Percentiles rank a stretch among this genome's conserved stretches.
Conservation (phyloP, 139 green algal species). For the Ettlia oleoabundans region DNA sequence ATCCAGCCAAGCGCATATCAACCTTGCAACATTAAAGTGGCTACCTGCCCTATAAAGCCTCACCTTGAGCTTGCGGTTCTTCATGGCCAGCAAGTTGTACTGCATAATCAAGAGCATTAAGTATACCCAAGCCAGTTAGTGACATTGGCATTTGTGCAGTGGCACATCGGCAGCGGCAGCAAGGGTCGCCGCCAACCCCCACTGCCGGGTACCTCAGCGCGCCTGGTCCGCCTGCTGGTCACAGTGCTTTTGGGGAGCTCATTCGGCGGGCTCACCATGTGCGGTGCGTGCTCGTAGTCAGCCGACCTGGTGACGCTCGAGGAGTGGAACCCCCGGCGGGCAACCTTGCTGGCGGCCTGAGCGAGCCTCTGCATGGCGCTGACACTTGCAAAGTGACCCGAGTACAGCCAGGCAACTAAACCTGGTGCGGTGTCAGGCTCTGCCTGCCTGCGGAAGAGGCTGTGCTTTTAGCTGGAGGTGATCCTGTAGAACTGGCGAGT, state of each 20-base stretch:
- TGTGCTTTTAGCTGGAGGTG: too few relatives aligned
- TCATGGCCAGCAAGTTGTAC: conserved; percentile 27
- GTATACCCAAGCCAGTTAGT: not conserved
- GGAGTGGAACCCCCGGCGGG: not conserved
- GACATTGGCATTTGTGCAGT: not conserved
- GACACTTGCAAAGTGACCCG: too few relatives aligned
- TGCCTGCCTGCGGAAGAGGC: too few relatives aligned
- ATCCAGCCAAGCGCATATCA: too few relatives aligned
- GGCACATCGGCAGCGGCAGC: not conserved
- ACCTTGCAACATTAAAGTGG: too few relatives aligned
- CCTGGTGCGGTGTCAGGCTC: too few relatives aligned
- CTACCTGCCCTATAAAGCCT: not conserved
- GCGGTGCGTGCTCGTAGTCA: not conserved
- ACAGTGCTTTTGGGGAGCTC: not conserved
- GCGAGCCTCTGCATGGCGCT: not conserved
- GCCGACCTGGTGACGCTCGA: not conserved
- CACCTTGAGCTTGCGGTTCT: conserved; percentile 35
- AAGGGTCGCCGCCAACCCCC: too few relatives aligned
- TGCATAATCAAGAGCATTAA: not conserved
- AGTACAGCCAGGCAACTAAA: too few relatives aligned
- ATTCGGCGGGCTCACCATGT: not conserved
- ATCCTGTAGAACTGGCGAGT: too few relatives aligned
- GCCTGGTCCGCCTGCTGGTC: not conserved
- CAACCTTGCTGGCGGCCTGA: not conserved
- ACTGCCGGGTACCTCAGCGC: not conserved